Evolutionary conservation across 768 basidiomycete genomes (phyloP).

Genomic region (Boletellus ananiceps): DNA sequence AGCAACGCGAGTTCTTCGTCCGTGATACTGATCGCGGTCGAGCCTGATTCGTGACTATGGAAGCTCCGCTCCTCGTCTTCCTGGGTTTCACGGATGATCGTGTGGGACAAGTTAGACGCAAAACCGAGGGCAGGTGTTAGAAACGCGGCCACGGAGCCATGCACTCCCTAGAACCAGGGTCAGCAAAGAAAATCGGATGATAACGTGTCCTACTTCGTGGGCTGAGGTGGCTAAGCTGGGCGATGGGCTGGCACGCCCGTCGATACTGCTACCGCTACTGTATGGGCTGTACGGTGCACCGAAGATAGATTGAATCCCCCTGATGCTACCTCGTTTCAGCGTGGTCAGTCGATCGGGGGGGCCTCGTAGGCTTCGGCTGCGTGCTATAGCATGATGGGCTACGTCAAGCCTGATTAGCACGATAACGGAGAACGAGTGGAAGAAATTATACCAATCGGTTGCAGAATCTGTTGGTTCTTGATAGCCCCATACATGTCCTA

Average conservation of each 20-base stretch:
- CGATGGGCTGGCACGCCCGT: constrained; percentile 90
- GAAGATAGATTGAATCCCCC: constrained; percentile 80
- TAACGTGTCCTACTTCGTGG: constrained; percentile 53
- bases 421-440: constrained; percentile 35
- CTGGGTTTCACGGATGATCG: constrained; percentile 92
- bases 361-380: constrained; percentile 69
- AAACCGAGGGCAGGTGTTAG: constrained; percentile 90
- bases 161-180: constrained; percentile 41
- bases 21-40: constrained; percentile 79
- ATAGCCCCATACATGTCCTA: constrained; percentile 95
- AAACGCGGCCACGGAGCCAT: constrained; percentile 64
- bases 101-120: constrained; percentile 91
- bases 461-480: constrained; percentile 86
- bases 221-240: constrained; percentile 91
- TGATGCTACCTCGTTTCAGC: constrained; percentile 87
- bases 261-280: constrained; percentile 76
- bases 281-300: constrained; percentile 72
- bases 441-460: constrained; percentile 55
- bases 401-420: constrained; percentile 55
- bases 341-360: constrained; percentile 68
- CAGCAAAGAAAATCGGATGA: not conserved
- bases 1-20: constrained; percentile 95
- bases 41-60: constrained; percentile 57
- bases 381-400: constrained; percentile 41
- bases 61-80: constrained; percentile 78